These are phyloP conservation scores for Gracilariopsis chorda DNA, from an alignment of 23 red algal species.

Conservation along the genomic window DNA sequence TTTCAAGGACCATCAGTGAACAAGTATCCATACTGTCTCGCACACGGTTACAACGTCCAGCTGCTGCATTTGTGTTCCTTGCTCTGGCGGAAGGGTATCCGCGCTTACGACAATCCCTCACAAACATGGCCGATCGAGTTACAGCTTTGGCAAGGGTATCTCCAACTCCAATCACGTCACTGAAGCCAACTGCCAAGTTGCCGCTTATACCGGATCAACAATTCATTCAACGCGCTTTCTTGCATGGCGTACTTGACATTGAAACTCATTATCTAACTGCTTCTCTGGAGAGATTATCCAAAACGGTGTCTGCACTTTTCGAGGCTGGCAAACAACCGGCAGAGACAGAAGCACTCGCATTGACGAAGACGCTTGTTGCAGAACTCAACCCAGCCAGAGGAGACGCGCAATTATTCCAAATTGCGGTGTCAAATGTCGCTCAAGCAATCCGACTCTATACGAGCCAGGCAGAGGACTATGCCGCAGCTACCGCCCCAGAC, in stretches of 20 bases:
- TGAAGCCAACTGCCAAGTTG: neutral
- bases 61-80: conserved; percentile 33
- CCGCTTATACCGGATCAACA: conserved; percentile 48
- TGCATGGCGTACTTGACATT: conserved; percentile 46
- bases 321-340: conserved; percentile 28
- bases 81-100: conserved; percentile 64
- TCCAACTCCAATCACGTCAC: conserved; percentile 27
- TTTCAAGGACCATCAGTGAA: conserved; percentile 43
- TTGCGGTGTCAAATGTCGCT: conserved; percentile 59
- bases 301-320: conserved; percentile 49
- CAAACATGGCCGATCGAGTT: conserved; percentile 21
- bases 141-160: conserved; percentile 43
- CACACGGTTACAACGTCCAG: conserved; percentile 28
- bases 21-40: conserved; percentile 47
- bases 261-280: conserved; percentile 61
- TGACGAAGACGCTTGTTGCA: conserved; percentile 43
- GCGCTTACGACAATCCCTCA: conserved; percentile 25
- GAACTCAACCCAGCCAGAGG: conserved; percentile 40
- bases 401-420: conserved; percentile 37
- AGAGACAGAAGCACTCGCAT: conserved; percentile 58
- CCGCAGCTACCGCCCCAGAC: conserved; percentile 42
- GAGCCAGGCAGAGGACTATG: conserved; percentile 64
- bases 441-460: conserved; percentile 49
- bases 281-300: conserved; percentile 62
- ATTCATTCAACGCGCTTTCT: conserved; percentile 41